A percentile compares a stretch with the other conserved stretches of the same genome.
Conservation (phyloP, 306 rosid species). For the Vigna trinervia region DNA sequence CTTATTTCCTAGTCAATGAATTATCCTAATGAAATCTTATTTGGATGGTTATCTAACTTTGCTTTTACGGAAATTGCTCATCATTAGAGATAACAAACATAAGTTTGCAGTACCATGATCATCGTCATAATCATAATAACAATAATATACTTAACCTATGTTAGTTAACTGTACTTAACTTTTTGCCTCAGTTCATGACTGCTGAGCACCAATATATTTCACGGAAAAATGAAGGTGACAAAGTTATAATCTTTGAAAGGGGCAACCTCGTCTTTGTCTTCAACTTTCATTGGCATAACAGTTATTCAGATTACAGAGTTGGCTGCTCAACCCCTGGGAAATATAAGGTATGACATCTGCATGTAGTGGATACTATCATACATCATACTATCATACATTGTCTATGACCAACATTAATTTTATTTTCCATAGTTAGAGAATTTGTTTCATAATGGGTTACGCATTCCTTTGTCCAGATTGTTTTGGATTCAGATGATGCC, state of each 20-base stretch:
- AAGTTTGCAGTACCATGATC: constrained; percentile 13
- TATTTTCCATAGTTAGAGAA: background rate
- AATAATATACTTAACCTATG: background rate
- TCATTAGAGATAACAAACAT: constrained; percentile 23
- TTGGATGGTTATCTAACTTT: constrained; percentile 21
- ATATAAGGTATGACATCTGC: constrained; percentile 67
- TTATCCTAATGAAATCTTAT: constrained; percentile 9
- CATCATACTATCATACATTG: constrained; percentile 19
- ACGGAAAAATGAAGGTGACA: constrained; percentile 80
- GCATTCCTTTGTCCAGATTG: constrained; percentile 61
- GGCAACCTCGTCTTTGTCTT: constrained; percentile 87
- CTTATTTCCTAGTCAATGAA: constrained; percentile 29
- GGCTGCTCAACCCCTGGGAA: constrained; percentile 94
- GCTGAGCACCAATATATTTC: constrained; percentile 87
- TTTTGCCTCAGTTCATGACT: constrained; percentile 89
- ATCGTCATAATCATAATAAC: background rate
- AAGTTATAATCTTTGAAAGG: constrained; percentile 77
- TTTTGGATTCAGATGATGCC: constrained; percentile 82
- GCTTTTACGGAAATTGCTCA: constrained; percentile 33
- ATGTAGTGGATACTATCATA: background rate
- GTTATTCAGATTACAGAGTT: constrained; percentile 81
- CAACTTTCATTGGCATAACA: constrained; percentile 91
- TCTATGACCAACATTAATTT: background rate
- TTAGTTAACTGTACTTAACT: constrained; percentile 36
- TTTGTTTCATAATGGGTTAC: constrained; percentile 1